Evolutionary conservation across 371 early-diverging fungal genomes (phyloP).

Genomic region (Mortierella sp.): DNA sequence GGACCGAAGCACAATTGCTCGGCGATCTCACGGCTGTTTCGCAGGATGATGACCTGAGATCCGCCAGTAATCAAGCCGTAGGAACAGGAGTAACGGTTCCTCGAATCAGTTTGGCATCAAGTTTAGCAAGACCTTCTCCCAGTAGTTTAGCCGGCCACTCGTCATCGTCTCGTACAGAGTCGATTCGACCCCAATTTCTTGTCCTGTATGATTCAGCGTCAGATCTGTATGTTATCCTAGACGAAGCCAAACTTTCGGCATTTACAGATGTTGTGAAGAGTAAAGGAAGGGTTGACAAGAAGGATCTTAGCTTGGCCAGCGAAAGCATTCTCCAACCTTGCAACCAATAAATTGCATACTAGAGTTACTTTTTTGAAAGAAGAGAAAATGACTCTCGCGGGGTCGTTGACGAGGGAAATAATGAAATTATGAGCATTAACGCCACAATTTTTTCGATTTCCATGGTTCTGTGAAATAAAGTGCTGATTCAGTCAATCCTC

Average conservation of each 20-base stretch:
- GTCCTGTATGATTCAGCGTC: slow-evolving; percentile 26
- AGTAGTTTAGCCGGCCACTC: neutral
- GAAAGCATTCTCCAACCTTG: slow-evolving; percentile 11
- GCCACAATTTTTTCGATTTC: too few relatives aligned
- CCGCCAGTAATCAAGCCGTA: neutral
- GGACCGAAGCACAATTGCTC: slow-evolving; percentile 39
- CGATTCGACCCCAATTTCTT: slow-evolving; percentile 20
- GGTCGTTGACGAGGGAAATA: too few relatives aligned
- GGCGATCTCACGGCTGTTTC: slow-evolving; percentile 38
- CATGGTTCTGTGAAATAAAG: too few relatives aligned
- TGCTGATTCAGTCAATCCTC: too few relatives aligned
- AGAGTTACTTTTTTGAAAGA: neutral
- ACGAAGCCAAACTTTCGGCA: slow-evolving; percentile 16
- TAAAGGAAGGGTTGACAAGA: slow-evolving; percentile 27
- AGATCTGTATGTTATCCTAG: slow-evolving; percentile 36
- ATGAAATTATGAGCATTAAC: too few relatives aligned
- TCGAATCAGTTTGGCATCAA: slow-evolving; percentile 28
- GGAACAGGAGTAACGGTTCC: neutral
- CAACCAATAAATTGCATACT: slow-evolving; percentile 9
- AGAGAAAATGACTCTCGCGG: too few relatives aligned
- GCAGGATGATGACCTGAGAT: slow-evolving; percentile 14
- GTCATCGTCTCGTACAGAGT: neutral
- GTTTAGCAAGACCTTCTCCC: neutral
- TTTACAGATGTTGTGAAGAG: slow-evolving; percentile 23
- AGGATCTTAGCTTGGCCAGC: slow-evolving; percentile 28